Evolutionary conservation across 306 rosid species (phyloP), one percentile per base, ranked within the genome.

Genomic region (Leucaena leucocephala): DNA sequence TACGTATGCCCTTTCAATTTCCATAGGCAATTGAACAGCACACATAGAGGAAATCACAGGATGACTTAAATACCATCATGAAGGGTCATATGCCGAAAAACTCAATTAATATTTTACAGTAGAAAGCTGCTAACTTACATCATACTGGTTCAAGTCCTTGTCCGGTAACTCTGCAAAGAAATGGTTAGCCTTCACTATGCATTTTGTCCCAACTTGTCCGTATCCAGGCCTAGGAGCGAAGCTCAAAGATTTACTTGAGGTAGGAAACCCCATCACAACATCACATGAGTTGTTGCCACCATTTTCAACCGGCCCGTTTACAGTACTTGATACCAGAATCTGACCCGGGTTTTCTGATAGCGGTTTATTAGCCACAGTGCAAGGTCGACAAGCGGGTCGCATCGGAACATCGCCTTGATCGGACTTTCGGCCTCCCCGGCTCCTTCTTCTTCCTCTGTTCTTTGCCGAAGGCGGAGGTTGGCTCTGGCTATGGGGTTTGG

Each of bases 121-220:
- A 21, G 68, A 69, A 85, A 71, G 68, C 66, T 81, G 71, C 92
- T 91, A 88, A 95, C 99, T 93, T 89, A 95, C 99, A 93, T 91
- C 97, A 91, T 93, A 95, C 52, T 95, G 99, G 83, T 93, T 91
- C 85, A 95, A 88, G 87, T 95, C 98, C 86, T 95, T 95, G 89
- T 95, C 94, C 19, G 99, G 99, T 77, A 95, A 87, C 89, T 90
- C 98, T 61, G 99, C 93, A 78, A 93, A 91, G 90, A 95, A 95
- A 84, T 95, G 99, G 89, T 95, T 95, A 72, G 98, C 97, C 88
- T 95, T 95, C 12, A 95, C 98, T 76, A 93, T 80, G 85, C 98
- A 93, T 80, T 86, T 95, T n/a, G 92, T 85, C 80, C 99, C 99
- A 84, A 82, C 89, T 84, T 93, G 98, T 15, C 99, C 99, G 77